A percentile compares a stretch with the other conserved stretches of the same genome.
Evolutionary conservation across 768 basidiomycete species (phyloP).

Genomic region (Phallus indusiatus): DNA sequence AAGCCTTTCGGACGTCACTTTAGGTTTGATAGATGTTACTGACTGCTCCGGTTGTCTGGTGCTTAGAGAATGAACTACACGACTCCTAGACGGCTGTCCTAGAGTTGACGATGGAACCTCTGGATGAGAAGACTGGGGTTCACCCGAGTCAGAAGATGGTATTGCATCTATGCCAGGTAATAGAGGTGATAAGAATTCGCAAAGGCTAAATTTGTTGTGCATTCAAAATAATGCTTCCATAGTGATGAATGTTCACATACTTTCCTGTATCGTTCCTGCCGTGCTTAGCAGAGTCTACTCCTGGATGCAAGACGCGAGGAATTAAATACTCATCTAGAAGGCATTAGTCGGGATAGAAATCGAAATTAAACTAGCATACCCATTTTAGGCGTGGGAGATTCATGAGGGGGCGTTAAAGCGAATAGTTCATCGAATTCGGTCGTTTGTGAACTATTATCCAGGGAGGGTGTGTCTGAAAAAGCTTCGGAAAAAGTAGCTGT

Average conservation of each 20-base stretch:
- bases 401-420: constrained; percentile 36
- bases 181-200: constrained; percentile 29
- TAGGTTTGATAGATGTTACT: constrained; percentile 19
- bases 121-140: constrained; percentile 14
- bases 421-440: constrained; percentile 43
- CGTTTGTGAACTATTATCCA: constrained; percentile 30
- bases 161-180: constrained; percentile 9
- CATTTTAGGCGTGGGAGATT: constrained; percentile 37
- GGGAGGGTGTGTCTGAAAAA: constrained; percentile 30
- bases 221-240: not conserved
- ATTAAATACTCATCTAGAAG: constrained; percentile 41
- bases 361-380: constrained; percentile 25
- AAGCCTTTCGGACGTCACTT: constrained; percentile 1
- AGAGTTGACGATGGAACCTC: constrained; percentile 22
- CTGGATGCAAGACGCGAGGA: constrained; percentile 41
- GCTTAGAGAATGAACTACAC: constrained; percentile 7
- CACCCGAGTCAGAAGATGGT: not conserved
- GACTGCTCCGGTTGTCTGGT: not conserved
- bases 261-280: not conserved
- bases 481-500: not conserved
- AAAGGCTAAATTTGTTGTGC: constrained; percentile 21
- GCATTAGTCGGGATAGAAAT: not conserved
- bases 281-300: constrained; percentile 19
- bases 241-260: not conserved
- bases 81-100: constrained; percentile 23